These are phyloP conservation scores for Cenchrus purpureus DNA, from an alignment of 176 grass and related monocot species.

Conservation along the genomic window DNA sequence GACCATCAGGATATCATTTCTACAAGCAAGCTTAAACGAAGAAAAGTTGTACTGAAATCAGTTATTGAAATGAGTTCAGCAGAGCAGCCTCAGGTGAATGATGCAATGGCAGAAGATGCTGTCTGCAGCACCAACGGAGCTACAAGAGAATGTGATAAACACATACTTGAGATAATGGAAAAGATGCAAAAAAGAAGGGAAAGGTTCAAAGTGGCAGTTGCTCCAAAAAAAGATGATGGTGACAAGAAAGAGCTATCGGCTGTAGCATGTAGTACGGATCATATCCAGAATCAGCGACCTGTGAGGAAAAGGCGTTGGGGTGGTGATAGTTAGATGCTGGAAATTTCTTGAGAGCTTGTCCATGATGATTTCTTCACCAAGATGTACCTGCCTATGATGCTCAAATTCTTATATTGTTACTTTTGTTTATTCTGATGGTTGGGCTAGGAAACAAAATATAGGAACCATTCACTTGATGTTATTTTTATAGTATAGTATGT, in stretches of 20 bases:
- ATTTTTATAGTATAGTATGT: not conserved
- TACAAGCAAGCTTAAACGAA: slow-evolving; percentile 37
- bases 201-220: slow-evolving; percentile 70
- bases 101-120: slow-evolving; percentile 32
- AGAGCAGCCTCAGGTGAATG: slow-evolving; percentile 21
- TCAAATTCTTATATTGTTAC: slow-evolving; percentile 14
- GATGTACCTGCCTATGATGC: not conserved
- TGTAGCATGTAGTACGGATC: slow-evolving; percentile 37
- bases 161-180: slow-evolving; percentile 63
- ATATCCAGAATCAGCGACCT: slow-evolving; percentile 70
- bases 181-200: slow-evolving; percentile 91
- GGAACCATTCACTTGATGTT: slow-evolving; percentile 12
- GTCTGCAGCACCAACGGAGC: slow-evolving; percentile 21
- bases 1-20: slow-evolving; percentile 22
- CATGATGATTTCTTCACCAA: slow-evolving; percentile 4
- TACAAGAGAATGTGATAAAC: slow-evolving; percentile 41
- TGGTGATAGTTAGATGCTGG: slow-evolving; percentile 40
- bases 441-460: slow-evolving; percentile 14
- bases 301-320: slow-evolving; percentile 78
- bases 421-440: slow-evolving; percentile 6
- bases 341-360: slow-evolving; percentile 13
- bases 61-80: slow-evolving; percentile 43
- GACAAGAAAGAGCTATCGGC: slow-evolving; percentile 28
- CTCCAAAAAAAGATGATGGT: slow-evolving; percentile 39
- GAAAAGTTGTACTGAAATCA: slow-evolving; percentile 40